A percentile compares a stretch with the other conserved stretches of the same genome.
phyloP scores from a whole-genome alignment of 345 rosid species.

The Camelina hispida region DNA sequence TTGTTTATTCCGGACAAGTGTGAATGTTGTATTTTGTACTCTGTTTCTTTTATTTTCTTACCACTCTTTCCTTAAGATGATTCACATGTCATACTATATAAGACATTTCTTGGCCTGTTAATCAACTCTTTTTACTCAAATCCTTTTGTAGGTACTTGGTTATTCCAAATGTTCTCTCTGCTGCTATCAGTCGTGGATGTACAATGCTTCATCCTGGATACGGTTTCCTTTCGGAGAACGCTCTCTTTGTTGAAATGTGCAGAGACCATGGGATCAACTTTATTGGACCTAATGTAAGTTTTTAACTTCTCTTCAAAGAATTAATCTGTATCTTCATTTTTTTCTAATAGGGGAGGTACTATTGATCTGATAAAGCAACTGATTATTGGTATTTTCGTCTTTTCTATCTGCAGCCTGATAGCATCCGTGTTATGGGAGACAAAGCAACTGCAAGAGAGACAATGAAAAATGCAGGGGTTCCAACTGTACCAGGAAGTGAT shows the following conservation, averaged over 20 bases:
- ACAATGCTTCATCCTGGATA: constrained; percentile 99
- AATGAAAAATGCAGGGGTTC: constrained; percentile 98
- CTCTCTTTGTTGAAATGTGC: constrained; percentile 96
- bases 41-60: too few relatives aligned
- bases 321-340: neutral
- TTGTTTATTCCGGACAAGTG: too few relatives aligned
- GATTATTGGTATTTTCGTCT: neutral
- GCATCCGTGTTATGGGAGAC: constrained; percentile 98
- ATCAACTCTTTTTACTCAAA: neutral
- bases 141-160: constrained; percentile 66
- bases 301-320: neutral
- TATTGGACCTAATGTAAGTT: constrained; percentile 94
- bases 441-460: constrained; percentile 98
- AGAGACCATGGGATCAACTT: constrained; percentile 92
- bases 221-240: constrained; percentile 98
- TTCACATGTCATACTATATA: neutral
- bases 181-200: constrained; percentile 87
- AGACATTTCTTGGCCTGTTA: constrained; percentile 1
- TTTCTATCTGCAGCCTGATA: constrained; percentile 74
- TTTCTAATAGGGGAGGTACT: neutral
- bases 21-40: too few relatives aligned
- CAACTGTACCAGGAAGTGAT: constrained; percentile 98
- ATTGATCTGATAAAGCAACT: neutral
- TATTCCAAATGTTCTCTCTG: constrained; percentile 90
- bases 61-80: neutral